Evolutionary conservation across 805 yeast species (phyloP), one percentile per base, ranked within the genome.

Genomic region (Saccharomycopsis sp.): DNA sequence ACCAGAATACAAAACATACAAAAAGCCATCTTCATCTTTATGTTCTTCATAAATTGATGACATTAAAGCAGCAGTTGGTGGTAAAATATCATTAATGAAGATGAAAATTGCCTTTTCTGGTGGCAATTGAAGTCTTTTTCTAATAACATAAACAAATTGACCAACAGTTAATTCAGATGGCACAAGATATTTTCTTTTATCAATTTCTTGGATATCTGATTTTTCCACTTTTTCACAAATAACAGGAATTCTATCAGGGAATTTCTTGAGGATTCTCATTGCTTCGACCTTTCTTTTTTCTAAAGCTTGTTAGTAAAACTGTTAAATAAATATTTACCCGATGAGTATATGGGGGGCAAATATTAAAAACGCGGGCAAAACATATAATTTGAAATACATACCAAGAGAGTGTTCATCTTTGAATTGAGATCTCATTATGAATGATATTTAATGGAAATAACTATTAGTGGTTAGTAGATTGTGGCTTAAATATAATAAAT

Each of bases 81-180:
- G 98, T 52, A 92, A 72, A 42, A 92, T 87, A 60, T 92, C 98
- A 58, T 92, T 89, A 49, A 92, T 95, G 60, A 92, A 92, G 51
- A 92, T 87, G 63, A 92, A 92, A 50, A 92, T 89, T 33, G 98
- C 98, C 78, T 89, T 88, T 62, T 92, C 98, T 21, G 95, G 83
- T 36, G 96, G 95, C 49, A 92, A 72, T 68, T 83, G 83, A 61
- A 92, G 88, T 61, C 98, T 80, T 66, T 89, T 88, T 63, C 98
- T 79, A 53, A 92, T 86, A 46, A 92, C 98, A 57, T 92, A 92
- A 34, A 92, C 98, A 65, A 92, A 89, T 63, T 92, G 98, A 32
- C 98, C 98, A 45, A 92, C 95, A 0, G 96, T 86, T 53, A 92
- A 72, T 59, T 92, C 98, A 21, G 88, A 79, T 5, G 98, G 98